A percentile compares a stretch with the other conserved stretches of the same genome.
Conservation (phyloP, 225 moss, liverwort and hornwort species). For the Bryoerythrophyllum caledonicum region DNA sequence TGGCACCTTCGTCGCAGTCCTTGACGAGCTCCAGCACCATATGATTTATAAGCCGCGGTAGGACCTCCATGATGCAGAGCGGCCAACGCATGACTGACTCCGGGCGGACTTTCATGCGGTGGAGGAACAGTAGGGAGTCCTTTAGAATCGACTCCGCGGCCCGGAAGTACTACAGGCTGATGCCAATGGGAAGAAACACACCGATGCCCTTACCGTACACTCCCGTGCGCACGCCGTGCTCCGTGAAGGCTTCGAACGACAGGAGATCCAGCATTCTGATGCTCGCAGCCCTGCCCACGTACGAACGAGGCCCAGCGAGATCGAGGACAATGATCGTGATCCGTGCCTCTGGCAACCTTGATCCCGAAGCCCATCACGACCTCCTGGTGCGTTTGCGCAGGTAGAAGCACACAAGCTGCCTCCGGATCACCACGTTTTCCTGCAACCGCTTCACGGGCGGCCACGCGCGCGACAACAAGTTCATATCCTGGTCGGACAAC, state of each 20-base stretch:
- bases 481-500: constrained; percentile 6
- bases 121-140: not conserved
- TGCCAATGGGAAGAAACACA: constrained; percentile 3
- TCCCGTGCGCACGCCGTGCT: not conserved
- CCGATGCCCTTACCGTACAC: not conserved
- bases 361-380: constrained; percentile 9
- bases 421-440: constrained; percentile 4
- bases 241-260: not conserved
- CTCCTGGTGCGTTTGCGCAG: constrained; percentile 7
- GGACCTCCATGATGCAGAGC: not conserved
- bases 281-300: not conserved
- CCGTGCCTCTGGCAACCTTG: not conserved
- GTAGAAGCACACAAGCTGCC: constrained; percentile 12
- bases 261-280: not conserved
- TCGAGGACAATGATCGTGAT: not conserved
- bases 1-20: not conserved
- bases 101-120: not conserved
- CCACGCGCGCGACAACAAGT: constrained; percentile 7
- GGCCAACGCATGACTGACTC: not conserved
- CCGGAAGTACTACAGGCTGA: not conserved
- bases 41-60: constrained; percentile 6
- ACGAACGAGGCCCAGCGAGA: not conserved
- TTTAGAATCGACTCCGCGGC: not conserved
- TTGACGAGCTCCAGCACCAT: constrained; percentile 13
- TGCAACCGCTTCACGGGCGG: constrained; percentile 8